Evolutionary conservation across 2,329 filamentous ascomycete species (phyloP).

Genomic region (Trichoderma sp.): DNA sequence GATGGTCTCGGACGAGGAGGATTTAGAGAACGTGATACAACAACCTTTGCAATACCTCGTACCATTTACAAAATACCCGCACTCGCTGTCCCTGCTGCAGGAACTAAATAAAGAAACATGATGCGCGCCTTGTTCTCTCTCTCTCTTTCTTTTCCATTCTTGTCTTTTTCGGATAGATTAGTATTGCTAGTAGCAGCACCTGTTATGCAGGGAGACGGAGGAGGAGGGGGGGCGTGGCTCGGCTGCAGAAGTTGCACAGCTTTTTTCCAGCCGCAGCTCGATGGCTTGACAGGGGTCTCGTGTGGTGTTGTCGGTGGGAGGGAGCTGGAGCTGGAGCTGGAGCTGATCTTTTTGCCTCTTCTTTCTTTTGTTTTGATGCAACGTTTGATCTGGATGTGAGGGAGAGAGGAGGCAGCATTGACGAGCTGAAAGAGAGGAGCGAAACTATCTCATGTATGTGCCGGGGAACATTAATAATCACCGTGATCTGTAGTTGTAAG

Average conservation of each 20-base stretch:
- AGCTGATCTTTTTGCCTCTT: neutral
- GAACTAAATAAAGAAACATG: neutral
- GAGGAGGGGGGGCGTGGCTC: conserved; percentile 7
- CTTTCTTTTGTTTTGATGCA: no score
- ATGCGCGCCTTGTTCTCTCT: neutral
- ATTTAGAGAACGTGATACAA: neutral
- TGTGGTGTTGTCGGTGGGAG: no score
- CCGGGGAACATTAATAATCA: no score
- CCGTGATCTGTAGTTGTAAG: no score
- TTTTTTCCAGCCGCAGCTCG: conserved; percentile 7
- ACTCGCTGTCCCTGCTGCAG: neutral
- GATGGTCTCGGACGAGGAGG: neutral
- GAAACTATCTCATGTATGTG: no score
- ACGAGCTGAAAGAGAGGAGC: no score
- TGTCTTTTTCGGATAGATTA: neutral
- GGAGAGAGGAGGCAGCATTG: neutral
- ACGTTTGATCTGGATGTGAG: neutral
- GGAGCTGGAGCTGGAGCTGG: neutral
- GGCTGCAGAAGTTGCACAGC: conserved; percentile 10
- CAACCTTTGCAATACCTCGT: no score
- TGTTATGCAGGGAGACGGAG: neutral
- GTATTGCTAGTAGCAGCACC: neutral
- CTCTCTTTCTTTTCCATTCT: neutral
- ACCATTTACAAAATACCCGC: no score
- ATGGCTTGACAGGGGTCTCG: conserved; percentile 9